Base-by-base conservation (phyloP, 768 basidiomycete species). In the Podaxis sp. region DNA sequence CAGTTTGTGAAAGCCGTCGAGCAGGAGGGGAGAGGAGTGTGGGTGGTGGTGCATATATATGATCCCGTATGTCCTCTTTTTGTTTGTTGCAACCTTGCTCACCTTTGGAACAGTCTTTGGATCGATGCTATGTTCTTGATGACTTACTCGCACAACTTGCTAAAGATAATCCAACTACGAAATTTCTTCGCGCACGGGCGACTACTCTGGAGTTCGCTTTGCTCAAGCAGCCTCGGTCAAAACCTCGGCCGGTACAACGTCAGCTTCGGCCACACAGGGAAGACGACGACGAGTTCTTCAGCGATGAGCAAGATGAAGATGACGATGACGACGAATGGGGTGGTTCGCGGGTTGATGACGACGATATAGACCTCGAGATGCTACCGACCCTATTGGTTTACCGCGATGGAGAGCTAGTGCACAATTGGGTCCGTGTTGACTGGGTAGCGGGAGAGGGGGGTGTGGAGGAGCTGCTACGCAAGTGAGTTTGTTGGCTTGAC, bases 1-100 rank as follows among this genome's bases (percentile, higher is more conserved):
- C 89, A 89, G 21, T 94, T 87, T 67, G 77, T 94, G 59, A 72
- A 77, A 55, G 90, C 91, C 1, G 84, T 94, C 1, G 91, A 93
- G 70, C 75, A 81, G 35, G 91, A 91, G 70, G 83, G 82, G 35
- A 76, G 73, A 51, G 82, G 81, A 0, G 79, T 86, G 13, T 93
- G 89, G 89, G 89, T 94, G 10, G 85, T 93, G n/a, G 78, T 94
- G 21, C 92, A 94, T 71, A 77, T 94, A 5, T 94, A 92, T 67
- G 88, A 92, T 66, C 78, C 90, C 52, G 91, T 92, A 72, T 66
- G 88, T 77, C 32, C 23, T 36, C 21, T 46, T 46, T 61, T 40
- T 23, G 56, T 46, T 37, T 18, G 55, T 18, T 3, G 48, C 14
- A 47, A 25, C 14, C 23, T 27, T 58, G 21, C 59, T 48, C 36